Percentiles rank a stretch among this genome's conserved stretches.
Evolutionary conservation across 139 green algal genomes (phyloP).

Genomic region (Chara braunii): DNA sequence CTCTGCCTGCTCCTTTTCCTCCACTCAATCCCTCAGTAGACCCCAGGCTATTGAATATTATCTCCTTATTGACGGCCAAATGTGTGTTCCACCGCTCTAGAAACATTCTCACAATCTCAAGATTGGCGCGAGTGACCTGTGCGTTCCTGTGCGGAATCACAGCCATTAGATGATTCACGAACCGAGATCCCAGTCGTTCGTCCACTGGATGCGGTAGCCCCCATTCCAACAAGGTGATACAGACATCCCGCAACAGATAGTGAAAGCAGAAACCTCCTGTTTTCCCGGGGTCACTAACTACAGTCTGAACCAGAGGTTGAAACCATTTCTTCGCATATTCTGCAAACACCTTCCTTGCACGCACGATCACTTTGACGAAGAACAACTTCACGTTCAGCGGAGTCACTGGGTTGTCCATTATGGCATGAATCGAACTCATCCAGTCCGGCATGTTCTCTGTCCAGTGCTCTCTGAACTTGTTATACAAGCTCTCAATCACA

Average conservation of each 20-base stretch:
- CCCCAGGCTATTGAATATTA: not conserved
- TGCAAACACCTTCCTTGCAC: constrained; percentile 1
- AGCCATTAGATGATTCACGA: constrained; percentile 7
- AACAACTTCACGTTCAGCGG: constrained; percentile 29
- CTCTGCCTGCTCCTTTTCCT: no score
- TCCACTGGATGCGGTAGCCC: not conserved
- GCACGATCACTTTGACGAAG: constrained; percentile 11
- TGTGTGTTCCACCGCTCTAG: constrained; percentile 5
- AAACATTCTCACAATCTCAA: constrained; percentile 17
- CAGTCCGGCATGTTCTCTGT: constrained; percentile 6
- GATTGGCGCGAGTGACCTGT: constrained; percentile 5
- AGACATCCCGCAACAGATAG: constrained; percentile 21
- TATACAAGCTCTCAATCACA: not conserved
- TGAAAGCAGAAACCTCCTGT: constrained; percentile 8
- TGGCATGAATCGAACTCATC: constrained; percentile 10
- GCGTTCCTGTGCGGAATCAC: not conserved
- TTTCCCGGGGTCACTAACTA: not conserved
- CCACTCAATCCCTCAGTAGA: no score
- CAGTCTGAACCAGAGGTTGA: not conserved
- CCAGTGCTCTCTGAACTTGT: not conserved
- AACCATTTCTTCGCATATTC: not conserved
- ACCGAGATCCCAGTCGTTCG: not conserved
- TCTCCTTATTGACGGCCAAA: not conserved
- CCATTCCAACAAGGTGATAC: constrained; percentile 11
- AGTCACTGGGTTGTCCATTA: not conserved